Conservation (phyloP, 208 protist species). For the Endotrypanum monterogeii region DNA sequence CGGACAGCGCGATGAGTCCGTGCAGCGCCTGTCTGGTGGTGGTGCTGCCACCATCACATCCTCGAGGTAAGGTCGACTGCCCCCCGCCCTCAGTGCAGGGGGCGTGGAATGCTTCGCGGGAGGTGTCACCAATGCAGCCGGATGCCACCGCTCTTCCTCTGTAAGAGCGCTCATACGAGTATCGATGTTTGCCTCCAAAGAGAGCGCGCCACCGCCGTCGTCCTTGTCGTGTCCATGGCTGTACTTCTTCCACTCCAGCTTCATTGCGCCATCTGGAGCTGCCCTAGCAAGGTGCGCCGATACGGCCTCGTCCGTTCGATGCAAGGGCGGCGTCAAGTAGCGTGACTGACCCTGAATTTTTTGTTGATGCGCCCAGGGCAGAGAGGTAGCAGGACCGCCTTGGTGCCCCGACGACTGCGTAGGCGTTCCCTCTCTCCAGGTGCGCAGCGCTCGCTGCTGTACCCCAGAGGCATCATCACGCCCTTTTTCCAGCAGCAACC, state of each 20-base stretch:
- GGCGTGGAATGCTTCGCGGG: neutral
- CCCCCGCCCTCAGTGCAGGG: neutral
- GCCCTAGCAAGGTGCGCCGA: neutral
- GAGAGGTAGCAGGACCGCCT: neutral
- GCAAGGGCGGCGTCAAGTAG: constrained; percentile 1
- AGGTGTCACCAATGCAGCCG: neutral
- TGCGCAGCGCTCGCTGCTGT: neutral
- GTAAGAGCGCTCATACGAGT: neutral
- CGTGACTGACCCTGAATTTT: too few species aligned
- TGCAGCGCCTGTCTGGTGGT: neutral
- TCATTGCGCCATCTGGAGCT: neutral
- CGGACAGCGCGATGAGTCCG: neutral
- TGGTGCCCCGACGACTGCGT: neutral
- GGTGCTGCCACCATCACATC: neutral
- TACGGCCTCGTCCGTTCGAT: neutral
- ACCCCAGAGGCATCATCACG: neutral
- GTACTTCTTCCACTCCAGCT: neutral
- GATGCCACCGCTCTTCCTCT: neutral
- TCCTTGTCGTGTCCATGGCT: too few species aligned
- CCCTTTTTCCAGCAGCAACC: neutral
- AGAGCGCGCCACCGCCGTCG: too few species aligned
- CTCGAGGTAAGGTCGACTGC: neutral
- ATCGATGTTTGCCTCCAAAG: too few species aligned
- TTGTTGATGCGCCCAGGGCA: neutral
- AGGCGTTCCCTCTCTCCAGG: neutral